phyloP scores from a whole-genome alignment of 768 basidiomycete genomes.

The Melanogaster broomeanus region DNA sequence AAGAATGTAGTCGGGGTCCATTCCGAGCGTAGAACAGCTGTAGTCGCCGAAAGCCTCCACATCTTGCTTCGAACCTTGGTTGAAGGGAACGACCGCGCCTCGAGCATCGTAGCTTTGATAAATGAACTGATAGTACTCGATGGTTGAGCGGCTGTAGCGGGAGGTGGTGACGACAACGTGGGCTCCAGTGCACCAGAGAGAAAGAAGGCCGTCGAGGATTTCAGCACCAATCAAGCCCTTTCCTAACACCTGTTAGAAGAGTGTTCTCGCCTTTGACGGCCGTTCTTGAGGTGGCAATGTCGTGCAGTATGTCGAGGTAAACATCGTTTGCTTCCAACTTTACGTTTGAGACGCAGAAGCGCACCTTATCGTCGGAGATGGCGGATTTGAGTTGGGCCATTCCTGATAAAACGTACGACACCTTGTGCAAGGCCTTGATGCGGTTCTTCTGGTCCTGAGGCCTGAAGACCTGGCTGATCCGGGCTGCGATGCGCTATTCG shows the following conservation, averaged over 20 bases:
- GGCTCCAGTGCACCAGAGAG: constrained; percentile 95
- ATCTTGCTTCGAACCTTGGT: constrained; percentile 98
- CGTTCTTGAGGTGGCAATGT: constrained; percentile 97
- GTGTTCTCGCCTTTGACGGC: constrained; percentile 99
- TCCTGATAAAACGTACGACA: constrained; percentile 90
- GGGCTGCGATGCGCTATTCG: too few species aligned
- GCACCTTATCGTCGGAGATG: constrained; percentile 86
- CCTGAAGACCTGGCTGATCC: too few species aligned
- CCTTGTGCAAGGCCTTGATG: constrained; percentile 94
- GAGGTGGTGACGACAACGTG: constrained; percentile 98
- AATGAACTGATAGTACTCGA: constrained; percentile 98
- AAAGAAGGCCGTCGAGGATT: constrained; percentile 93
- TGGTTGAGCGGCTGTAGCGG: constrained; percentile 91
- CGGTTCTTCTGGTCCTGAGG: constrained; percentile 94
- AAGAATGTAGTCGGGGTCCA: constrained; percentile 98
- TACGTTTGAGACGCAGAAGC: constrained; percentile 94
- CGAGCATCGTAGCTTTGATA: constrained; percentile 95
- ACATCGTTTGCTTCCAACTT: constrained; percentile 91
- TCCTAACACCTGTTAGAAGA: constrained; percentile 94
- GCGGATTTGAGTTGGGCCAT: constrained; percentile 62
- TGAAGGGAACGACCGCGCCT: constrained; percentile 98
- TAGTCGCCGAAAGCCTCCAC: constrained; percentile 98
- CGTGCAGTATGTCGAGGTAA: constrained; percentile 95
- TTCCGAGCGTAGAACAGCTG: constrained; percentile 91
- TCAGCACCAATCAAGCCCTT: constrained; percentile 98